phyloP scores from a whole-genome alignment of 768 basidiomycete species.

The Kwoniella mangroviensis region DNA sequence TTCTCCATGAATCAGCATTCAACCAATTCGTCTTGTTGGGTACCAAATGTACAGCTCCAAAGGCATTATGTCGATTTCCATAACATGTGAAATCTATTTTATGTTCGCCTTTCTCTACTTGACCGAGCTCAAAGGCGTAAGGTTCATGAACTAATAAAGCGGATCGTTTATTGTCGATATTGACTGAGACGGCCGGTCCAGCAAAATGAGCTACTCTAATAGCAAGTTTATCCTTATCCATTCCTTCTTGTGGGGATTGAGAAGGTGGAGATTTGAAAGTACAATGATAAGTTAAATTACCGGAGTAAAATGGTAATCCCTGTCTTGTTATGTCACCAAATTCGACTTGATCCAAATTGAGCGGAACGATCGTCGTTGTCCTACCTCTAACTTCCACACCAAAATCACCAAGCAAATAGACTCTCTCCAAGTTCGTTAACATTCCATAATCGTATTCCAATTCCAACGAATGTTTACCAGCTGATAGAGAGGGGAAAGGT shows the following conservation, averaged over 20 bases:
- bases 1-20: slow-evolving; percentile 40
- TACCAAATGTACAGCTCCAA: slow-evolving; percentile 41
- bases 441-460: slow-evolving; percentile 30
- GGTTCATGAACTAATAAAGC: slow-evolving; percentile 33
- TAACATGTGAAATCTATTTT: slow-evolving; percentile 35
- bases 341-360: slow-evolving; percentile 23
- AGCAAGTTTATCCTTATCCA: slow-evolving; percentile 5
- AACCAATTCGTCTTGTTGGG: slow-evolving; percentile 41
- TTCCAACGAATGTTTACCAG: slow-evolving; percentile 30
- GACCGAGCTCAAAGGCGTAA: slow-evolving; percentile 23
- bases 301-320: slow-evolving; percentile 44
- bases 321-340: slow-evolving; percentile 44
- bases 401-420: slow-evolving; percentile 44
- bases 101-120: slow-evolving; percentile 23
- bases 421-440: slow-evolving; percentile 36
- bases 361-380: slow-evolving; percentile 22
- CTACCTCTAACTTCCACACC: slow-evolving; percentile 35
- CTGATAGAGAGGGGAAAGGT: slow-evolving; percentile 19
- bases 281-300: slow-evolving; percentile 41
- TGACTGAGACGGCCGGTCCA: slow-evolving; percentile 34
- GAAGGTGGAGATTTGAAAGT: neutral
- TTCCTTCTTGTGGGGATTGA: neutral
- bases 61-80: slow-evolving; percentile 48
- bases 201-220: slow-evolving; percentile 33
- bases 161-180: slow-evolving; percentile 24